These are phyloP conservation scores for Lojkania enalia DNA, from an alignment of 2,329 filamentous ascomycete species.

Conservation along the genomic window DNA sequence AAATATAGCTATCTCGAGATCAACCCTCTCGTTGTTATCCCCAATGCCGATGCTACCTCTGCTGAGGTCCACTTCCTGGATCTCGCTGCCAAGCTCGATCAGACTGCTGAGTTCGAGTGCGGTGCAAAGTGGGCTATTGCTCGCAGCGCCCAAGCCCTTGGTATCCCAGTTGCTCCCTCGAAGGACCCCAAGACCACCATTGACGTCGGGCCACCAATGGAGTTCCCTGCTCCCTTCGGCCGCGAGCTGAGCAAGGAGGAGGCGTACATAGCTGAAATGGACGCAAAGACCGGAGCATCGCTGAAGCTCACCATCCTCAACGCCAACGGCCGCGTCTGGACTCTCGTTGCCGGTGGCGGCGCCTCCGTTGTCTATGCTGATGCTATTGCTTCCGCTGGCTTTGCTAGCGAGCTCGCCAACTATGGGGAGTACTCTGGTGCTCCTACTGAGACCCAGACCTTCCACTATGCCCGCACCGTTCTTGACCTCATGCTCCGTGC, in stretches of 20 bases:
- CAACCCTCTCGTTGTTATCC: constrained; percentile 97
- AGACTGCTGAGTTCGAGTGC: constrained; percentile 99
- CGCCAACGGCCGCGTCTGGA: constrained; percentile 90
- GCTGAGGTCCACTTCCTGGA: constrained; percentile 98
- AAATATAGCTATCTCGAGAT: constrained; percentile 82
- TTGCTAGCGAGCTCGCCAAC: constrained; percentile 96
- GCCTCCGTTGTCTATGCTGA: constrained; percentile 99
- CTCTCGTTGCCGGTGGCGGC: constrained; percentile 97
- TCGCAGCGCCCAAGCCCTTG: constrained; percentile 84
- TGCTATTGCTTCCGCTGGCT: constrained; percentile 94
- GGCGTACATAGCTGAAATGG: constrained; percentile 97
- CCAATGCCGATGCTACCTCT: constrained; percentile 88
- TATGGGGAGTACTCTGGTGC: constrained; percentile 99
- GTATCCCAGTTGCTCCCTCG: constrained; percentile 67
- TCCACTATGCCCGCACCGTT: constrained; percentile 97
- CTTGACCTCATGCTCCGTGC: constrained; percentile 96
- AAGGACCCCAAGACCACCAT: constrained; percentile 80
- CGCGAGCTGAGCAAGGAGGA: constrained; percentile 99
- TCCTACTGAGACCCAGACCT: constrained; percentile 97
- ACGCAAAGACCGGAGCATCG: constrained; percentile 98
- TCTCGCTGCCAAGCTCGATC: constrained; percentile 96
- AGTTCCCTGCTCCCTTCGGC: constrained; percentile 98
- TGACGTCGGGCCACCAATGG: constrained; percentile 96
- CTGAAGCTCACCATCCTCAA: constrained; percentile 98
- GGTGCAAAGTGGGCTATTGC: constrained; percentile 99